Evolutionary conservation across 441 rosid genomes (phyloP).

Genomic region (Gossypium lobatum): DNA sequence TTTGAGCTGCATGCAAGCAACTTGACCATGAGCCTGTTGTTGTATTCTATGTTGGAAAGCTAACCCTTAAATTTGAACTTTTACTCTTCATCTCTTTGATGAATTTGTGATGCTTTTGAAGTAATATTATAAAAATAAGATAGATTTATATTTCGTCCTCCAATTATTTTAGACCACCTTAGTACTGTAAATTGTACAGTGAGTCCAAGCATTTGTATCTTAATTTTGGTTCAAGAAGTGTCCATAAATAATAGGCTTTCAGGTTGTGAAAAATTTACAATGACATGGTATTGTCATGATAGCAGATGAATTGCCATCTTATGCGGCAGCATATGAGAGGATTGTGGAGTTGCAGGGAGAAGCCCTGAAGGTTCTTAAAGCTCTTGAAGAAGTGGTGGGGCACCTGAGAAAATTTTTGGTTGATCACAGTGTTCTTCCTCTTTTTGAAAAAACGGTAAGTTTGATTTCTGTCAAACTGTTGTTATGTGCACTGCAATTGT

Average conservation of each 20-base stretch:
- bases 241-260: background rate
- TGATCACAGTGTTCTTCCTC: slow-evolving; percentile 61
- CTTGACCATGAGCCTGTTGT: too few species aligned
- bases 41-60: too few species aligned
- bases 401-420: slow-evolving; percentile 69
- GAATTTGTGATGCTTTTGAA: background rate
- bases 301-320: slow-evolving; percentile 51
- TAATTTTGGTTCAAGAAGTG: slow-evolving; percentile 1
- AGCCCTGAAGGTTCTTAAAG: slow-evolving; percentile 45
- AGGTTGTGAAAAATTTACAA: background rate
- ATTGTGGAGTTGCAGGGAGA: slow-evolving; percentile 61
- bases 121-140: background rate
- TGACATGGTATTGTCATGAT: slow-evolving; percentile 8
- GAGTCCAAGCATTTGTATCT: background rate
- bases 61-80: background rate
- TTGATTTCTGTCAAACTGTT: slow-evolving; percentile 5
- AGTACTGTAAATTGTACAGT: background rate
- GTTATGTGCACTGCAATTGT: background rate
- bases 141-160: background rate
- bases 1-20: too few species aligned
- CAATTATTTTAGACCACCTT: background rate
- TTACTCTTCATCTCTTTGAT: background rate
- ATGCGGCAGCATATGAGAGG: slow-evolving; percentile 50
- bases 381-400: slow-evolving; percentile 52
- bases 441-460: slow-evolving; percentile 61